Evolutionary conservation across 306 rosid genomes (phyloP).

Genomic region (Leucaena leucocephala): DNA sequence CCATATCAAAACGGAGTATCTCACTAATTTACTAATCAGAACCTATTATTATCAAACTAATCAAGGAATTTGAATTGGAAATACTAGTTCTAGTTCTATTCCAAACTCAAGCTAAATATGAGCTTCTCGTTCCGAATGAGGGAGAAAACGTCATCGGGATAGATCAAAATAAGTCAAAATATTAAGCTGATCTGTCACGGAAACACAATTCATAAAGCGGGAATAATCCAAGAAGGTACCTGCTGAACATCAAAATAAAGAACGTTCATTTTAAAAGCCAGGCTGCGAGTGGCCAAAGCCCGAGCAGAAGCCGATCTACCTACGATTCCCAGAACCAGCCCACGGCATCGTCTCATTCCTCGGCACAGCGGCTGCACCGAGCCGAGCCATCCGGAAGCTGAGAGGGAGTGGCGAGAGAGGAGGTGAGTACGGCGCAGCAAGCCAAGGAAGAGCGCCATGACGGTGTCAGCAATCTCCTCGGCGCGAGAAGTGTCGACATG

Average conservation of each 20-base stretch:
- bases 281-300: conserved; percentile 72
- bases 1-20: neutral
- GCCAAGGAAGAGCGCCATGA: conserved; percentile 77
- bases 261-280: conserved; percentile 73
- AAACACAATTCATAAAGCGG: neutral
- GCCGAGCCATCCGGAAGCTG: conserved; percentile 83
- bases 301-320: conserved; percentile 78
- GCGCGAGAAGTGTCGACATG: conserved; percentile 72
- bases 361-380: conserved; percentile 75
- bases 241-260: conserved; percentile 62
- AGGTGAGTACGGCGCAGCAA: conserved; percentile 71
- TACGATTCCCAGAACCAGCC: conserved; percentile 68
- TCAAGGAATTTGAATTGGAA: neutral
- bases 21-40: neutral
- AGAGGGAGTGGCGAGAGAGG: conserved; percentile 69
- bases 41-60: neutral
- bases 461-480: conserved; percentile 77
- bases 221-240: conserved; percentile 36
- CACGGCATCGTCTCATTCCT: conserved; percentile 80
- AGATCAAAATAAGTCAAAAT: neutral
- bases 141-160: neutral
- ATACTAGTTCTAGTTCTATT: neutral
- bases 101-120: neutral
- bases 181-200: too few relatives aligned
- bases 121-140: neutral